Base-by-base conservation (phyloP, 2,329 filamentous ascomycete genomes). In the Phoma sp. region DNA sequence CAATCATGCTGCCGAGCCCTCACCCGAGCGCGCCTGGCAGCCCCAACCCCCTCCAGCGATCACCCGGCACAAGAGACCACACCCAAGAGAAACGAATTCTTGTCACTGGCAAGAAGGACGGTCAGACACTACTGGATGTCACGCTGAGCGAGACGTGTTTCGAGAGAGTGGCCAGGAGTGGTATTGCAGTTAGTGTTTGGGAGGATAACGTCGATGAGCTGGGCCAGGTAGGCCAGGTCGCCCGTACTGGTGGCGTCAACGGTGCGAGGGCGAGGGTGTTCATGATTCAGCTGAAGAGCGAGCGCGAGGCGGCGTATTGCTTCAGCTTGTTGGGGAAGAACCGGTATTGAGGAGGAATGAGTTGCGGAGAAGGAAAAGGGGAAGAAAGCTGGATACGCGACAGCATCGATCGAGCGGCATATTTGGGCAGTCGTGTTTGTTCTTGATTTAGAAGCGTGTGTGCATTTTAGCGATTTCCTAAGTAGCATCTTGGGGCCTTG, bases 131-230 rank as follows among this genome's bases (percentile, higher is more conserved):
- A 32, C 81, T 97, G 0, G 93, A 98, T 72, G 91, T 90, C 1
- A 92, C 92, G 42, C 80, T 97, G 1, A 89, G 89, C 9, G 91
- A 92, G 70, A 89, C 86, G 52, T 93, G 90, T 68, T 96, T 96
- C 75, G 89, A 93, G 62, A 81, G 90, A 14, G 86, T 96, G 56
- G 93, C 91, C 4, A 86, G 89, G 61, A 89, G 90, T 30, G 93
- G 93, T 41, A 93, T 97, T 66, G 90, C 95, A 1, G 87, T 96
- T 51, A 93, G 89, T 61, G 89, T 97, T 32, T 95, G 91, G 86
- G 89, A 95, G 72, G 79, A 81, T 59, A 66, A 71, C n/a, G 61
- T 73, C 2, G 75, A 75, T 13, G 67, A 72, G 7, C 68, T 74
- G 37, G 77, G 76, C 0, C 87, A 91, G 60, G 78, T 88, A 63